Base-by-base conservation (phyloP, 78 protist genomes). In the Polysphondylium violaceum region DNA sequence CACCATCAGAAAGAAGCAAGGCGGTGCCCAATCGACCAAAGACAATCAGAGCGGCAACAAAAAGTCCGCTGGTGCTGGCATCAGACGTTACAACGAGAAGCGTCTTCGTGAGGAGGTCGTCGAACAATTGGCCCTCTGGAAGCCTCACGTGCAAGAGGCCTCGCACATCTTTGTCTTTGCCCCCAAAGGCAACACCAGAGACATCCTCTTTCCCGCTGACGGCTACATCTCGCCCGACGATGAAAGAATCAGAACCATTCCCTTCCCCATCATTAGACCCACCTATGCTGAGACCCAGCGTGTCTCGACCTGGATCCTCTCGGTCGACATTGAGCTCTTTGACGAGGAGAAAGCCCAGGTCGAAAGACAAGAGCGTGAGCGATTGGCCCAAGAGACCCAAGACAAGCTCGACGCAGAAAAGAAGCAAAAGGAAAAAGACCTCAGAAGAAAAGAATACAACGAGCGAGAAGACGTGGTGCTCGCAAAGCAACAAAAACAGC, bases 1-100 rank as follows among this genome's bases (percentile, higher is more conserved):
- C 60, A 78, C 94, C 1, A 78, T 56, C 38, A 33, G 97, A n/a
- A 95, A 86, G 86, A 93, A 93, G 47, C 97, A 95, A 51, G 97
- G 97, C 56, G 94, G 94, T 19, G 9, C 77, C 23, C 97, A 95
- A 78, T 67, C 89, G 5, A 78, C 74, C 23, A 76, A 88, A 31
- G 97, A 95, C 23, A 43, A 33, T 44, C 67, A 76, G 36, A 47
- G 83, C 33, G 86, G 88, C 21, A 38, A 40, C 33, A 51, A 63
- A 33, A 65, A 79, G 53, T 77, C 88, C 0, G 94, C 94, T 4
- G 94, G 94, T 51, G 69, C 94, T 4, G 47, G 27, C 50, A 43
- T 89, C 65, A 40, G 94, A 43, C 55, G 94, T 21, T 67, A 76
- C 75, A 77, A 77, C 29, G 94, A 89, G 56, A 73, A 64, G 44